phyloP scores from a whole-genome alignment of 192 early-diverging fungal genomes.

The Oehlia diaphana region DNA sequence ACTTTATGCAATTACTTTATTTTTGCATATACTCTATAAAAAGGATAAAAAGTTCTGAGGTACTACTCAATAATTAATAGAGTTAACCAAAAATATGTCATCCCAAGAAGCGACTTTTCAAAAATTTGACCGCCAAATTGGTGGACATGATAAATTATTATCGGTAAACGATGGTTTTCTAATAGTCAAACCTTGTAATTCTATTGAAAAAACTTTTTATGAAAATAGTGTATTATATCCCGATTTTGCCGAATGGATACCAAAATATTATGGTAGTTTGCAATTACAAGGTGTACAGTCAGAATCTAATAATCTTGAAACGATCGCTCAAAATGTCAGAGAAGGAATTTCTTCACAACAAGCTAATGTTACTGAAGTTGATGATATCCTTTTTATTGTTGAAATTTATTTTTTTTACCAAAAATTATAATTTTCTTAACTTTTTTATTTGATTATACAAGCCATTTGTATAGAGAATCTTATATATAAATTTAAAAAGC shows the following conservation, averaged over 20 bases:
- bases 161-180: conserved; percentile 58
- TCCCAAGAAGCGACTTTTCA: background rate
- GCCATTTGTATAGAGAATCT: conserved; percentile 80
- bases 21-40: background rate
- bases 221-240: conserved; percentile 50
- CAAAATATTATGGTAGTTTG: conserved; percentile 66
- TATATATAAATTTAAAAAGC: conserved; percentile 60
- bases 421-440: conserved; percentile 7
- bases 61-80: background rate
- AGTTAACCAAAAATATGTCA: background rate
- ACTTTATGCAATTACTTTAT: too few relatives aligned
- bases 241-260: conserved; percentile 61
- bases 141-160: conserved; percentile 75
- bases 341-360: background rate
- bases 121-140: conserved; percentile 62
- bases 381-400: conserved; percentile 44
- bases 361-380: conserved; percentile 9
- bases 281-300: conserved; percentile 32
- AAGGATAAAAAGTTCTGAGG: background rate
- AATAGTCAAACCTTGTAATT: conserved; percentile 68
- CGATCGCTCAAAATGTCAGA: background rate
- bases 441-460: conserved; percentile 34
- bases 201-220: conserved; percentile 75
- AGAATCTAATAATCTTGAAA: conserved; percentile 6
- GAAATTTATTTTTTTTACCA: conserved; percentile 1